A percentile compares a stretch with the other conserved stretches of the same genome.
Conservation (phyloP, 2,329 filamentous ascomycete genomes). For the Penicillium capsulatum region DNA sequence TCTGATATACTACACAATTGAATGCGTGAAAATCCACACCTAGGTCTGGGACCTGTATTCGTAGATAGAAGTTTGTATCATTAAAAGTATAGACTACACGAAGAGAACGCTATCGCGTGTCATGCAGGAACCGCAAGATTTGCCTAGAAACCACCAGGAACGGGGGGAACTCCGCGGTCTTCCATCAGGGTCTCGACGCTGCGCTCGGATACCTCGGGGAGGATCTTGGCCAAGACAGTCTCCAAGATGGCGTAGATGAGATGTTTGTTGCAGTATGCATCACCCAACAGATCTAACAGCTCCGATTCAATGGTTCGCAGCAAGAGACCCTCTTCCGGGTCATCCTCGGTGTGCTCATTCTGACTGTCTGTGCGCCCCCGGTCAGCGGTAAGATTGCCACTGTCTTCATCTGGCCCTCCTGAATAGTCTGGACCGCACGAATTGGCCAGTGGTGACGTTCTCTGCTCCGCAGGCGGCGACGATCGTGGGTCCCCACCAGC, state of each 20-base stretch:
- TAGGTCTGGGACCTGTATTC: too few relatives aligned
- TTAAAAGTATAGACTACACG: conserved; percentile 5
- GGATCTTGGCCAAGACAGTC: conserved; percentile 70
- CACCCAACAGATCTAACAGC: conserved; percentile 69
- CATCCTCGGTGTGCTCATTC: conserved; percentile 20
- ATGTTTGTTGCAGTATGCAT: conserved; percentile 90
- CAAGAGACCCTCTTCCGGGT: conserved; percentile 48
- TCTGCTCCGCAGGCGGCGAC: conserved; percentile 2
- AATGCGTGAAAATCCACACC: too few relatives aligned
- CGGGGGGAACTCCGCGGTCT: conserved; percentile 55
- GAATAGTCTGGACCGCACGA: too few relatives aligned
- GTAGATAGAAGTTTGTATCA: conserved; percentile 8
- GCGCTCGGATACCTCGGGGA: conserved; percentile 76
- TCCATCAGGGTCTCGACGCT: conserved; percentile 68
- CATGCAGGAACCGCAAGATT: neutral
- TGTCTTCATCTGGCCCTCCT: neutral
- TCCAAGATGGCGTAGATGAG: conserved; percentile 79
- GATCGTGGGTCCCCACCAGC: conserved; percentile 8
- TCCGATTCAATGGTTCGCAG: conserved; percentile 58
- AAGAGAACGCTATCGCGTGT: neutral
- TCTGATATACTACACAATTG: too few relatives aligned
- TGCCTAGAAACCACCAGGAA: conserved; percentile 13
- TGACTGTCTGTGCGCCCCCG: conserved; percentile 7
- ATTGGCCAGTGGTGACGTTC: conserved; percentile 4
- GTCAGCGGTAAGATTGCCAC: conserved; percentile 4